Conservation (phyloP, 805 yeast genomes). For the Schizosaccharomyces cryophilus region DNA sequence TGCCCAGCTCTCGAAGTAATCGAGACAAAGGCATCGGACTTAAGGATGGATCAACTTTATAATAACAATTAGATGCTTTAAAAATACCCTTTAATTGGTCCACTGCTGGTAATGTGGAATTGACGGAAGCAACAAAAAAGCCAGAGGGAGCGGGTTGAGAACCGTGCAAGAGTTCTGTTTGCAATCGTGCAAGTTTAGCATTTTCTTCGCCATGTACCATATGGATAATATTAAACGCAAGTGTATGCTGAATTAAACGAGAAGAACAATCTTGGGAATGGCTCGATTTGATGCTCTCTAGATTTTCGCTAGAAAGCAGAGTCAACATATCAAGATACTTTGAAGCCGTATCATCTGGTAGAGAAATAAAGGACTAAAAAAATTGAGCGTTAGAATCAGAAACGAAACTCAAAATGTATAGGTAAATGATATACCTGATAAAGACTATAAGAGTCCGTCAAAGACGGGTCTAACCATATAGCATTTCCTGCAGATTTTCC, state of each 20-base stretch:
- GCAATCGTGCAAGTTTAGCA: background rate
- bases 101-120: background rate
- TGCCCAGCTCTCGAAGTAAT: background rate
- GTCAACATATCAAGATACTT: conserved; percentile 56
- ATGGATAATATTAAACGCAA: conserved; percentile 72
- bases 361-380: conserved; percentile 3
- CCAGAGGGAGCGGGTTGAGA: background rate
- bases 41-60: background rate
- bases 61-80: background rate
- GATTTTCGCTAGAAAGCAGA: conserved; percentile 37
- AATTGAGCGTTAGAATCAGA: background rate
- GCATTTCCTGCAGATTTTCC: conserved; percentile 97
- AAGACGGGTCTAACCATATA: conserved; percentile 48
- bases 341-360: conserved; percentile 39
- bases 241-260: conserved; percentile 39
- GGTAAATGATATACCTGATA: conserved; percentile 25
- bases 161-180: background rate
- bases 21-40: background rate
- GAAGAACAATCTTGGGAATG: conserved; percentile 30
- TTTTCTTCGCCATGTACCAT: conserved; percentile 47
- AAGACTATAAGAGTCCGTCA: conserved; percentile 58
- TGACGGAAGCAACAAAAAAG: background rate
- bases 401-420: background rate
- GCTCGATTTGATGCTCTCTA: conserved; percentile 25
- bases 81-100: background rate